Percentiles rank a stretch among this genome's conserved stretches.
Evolutionary conservation across 2,329 filamentous ascomycete species (phyloP).

Genomic region (Penicillium sp.): DNA sequence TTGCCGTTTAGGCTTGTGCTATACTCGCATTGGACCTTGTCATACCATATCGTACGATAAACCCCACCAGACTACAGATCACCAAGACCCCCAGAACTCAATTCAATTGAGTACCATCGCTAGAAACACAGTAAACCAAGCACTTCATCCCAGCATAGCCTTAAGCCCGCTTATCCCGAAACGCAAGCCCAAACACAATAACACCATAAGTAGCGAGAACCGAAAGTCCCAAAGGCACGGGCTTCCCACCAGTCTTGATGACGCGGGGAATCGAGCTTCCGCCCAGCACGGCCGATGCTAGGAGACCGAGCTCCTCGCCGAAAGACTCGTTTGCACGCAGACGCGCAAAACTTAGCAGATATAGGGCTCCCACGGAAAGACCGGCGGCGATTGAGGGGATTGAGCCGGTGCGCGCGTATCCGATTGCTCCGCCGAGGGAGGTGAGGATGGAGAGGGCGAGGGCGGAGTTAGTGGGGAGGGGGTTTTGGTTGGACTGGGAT

Average conservation of each 20-base stretch:
- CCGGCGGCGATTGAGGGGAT: constrained; percentile 83
- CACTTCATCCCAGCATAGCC: too few relatives aligned
- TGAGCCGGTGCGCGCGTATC: constrained; percentile 79
- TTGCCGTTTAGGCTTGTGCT: background rate
- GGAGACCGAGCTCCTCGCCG: constrained; percentile 80
- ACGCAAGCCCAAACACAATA: constrained; percentile 72
- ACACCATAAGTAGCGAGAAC: constrained; percentile 74
- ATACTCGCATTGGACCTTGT: background rate
- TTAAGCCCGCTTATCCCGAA: constrained; percentile 33
- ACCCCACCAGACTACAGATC: background rate
- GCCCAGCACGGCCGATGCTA: constrained; percentile 79
- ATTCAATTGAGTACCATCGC: background rate
- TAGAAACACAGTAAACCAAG: too few relatives aligned
- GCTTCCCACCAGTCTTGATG: constrained; percentile 70
- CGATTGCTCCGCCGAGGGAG: constrained; percentile 78
- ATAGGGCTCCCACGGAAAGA: constrained; percentile 70
- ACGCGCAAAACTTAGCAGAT: constrained; percentile 76
- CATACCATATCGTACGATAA: background rate
- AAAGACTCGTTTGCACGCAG: constrained; percentile 71
- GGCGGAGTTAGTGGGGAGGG: constrained; percentile 54
- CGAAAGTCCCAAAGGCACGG: constrained; percentile 74
- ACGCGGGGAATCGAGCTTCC: constrained; percentile 83
- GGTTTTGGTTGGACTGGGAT: constrained; percentile 7
- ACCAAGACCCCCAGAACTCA: background rate
- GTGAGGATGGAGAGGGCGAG: constrained; percentile 76